Evolutionary conservation across 306 rosid species (phyloP).

Genomic region (Neltuma alba): DNA sequence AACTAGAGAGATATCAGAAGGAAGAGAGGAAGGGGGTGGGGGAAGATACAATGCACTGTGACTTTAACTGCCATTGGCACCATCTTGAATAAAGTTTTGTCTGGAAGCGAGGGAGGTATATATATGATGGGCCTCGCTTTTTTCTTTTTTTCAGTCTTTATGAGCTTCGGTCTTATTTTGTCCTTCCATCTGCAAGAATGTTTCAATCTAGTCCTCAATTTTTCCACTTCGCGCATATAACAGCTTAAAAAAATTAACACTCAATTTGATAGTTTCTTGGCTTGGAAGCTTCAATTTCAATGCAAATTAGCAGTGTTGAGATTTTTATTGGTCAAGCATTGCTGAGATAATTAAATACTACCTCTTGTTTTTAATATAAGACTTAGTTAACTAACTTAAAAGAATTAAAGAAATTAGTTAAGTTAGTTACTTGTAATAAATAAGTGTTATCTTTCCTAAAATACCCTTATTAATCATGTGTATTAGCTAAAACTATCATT

Average conservation of each 20-base stretch:
- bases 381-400: too few relatives aligned
- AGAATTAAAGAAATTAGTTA: too few relatives aligned
- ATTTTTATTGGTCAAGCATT: too few relatives aligned
- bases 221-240: not conserved
- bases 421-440: too few relatives aligned
- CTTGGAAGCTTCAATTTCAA: not conserved
- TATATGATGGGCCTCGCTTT: too few relatives aligned
- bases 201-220: not conserved
- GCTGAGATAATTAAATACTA: too few relatives aligned
- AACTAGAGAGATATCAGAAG: not conserved
- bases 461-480: too few relatives aligned
- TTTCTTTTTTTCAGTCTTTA: too few relatives aligned
- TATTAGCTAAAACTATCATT: too few relatives aligned
- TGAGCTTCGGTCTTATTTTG: not conserved
- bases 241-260: not conserved
- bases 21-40: not conserved
- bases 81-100: slow-evolving; percentile 24
- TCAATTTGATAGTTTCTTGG: too few relatives aligned
- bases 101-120: slow-evolving; percentile 5
- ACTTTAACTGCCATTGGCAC: slow-evolving; percentile 43
- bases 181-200: not conserved
- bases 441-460: too few relatives aligned
- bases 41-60: slow-evolving; percentile 5
- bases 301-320: not conserved
- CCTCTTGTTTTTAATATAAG: too few relatives aligned